Conservation (phyloP, 192 early-diverging fungal species). For the Rhizophagus clarus region DNA sequence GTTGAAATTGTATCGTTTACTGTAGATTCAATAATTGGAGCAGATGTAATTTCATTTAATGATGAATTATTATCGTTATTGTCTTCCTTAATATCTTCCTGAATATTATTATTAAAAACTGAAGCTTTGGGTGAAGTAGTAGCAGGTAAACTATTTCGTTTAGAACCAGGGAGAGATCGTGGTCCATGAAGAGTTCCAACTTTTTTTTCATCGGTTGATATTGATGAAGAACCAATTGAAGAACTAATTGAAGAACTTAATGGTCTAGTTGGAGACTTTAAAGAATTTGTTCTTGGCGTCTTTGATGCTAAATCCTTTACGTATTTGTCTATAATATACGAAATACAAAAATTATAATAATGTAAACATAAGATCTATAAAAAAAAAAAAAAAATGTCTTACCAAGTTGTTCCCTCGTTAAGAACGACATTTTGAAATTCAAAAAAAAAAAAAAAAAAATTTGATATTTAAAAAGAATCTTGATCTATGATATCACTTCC, state of each 20-base stretch:
- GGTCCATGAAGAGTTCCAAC: neutral
- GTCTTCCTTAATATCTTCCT: neutral
- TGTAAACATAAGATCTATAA: neutral
- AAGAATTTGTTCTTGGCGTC: neutral
- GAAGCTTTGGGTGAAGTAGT: neutral
- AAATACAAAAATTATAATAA: neutral
- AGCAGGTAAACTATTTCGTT: neutral
- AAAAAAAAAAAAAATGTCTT: neutral
- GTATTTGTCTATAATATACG: conserved; percentile 2
- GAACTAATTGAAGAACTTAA: neutral
- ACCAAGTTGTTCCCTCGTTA: conserved; percentile 28
- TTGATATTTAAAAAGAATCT: too few species aligned
- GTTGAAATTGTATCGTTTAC: neutral
- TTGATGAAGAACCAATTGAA: neutral
- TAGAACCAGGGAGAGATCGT: neutral
- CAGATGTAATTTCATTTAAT: neutral
- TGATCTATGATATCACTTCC: too few species aligned
- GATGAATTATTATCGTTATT: neutral
- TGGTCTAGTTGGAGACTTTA: neutral
- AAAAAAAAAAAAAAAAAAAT: too few species aligned
- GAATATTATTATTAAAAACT: neutral
- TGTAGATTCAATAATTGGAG: neutral
- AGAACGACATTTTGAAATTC: conserved; percentile 8
- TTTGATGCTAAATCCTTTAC: conserved; percentile 19
- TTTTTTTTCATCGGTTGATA: neutral